These are phyloP conservation scores for Juglanconis oblonga DNA, from an alignment of 2,329 filamentous ascomycete species.

Conservation along the genomic window DNA sequence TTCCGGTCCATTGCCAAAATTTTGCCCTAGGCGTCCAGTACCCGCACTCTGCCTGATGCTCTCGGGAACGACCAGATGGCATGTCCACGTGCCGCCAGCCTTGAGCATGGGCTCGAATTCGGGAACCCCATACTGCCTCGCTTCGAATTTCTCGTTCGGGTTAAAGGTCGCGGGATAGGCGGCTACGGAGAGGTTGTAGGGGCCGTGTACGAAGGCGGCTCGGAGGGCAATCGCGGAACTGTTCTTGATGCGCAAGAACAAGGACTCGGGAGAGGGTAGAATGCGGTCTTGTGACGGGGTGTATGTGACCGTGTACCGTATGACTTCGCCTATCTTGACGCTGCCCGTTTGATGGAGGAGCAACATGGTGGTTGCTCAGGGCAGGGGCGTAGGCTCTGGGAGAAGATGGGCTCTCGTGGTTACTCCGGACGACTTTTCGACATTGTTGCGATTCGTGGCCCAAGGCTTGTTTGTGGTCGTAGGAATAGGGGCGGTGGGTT, in stretches of 20 bases:
- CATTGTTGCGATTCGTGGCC: conserved; percentile 5
- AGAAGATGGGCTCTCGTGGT: not conserved
- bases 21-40: conserved; percentile 36
- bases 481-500: not conserved
- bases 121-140: conserved; percentile 71
- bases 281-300: conserved; percentile 86
- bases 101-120: conserved; percentile 97
- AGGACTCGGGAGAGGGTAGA: conserved; percentile 74
- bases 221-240: conserved; percentile 85
- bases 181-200: conserved; percentile 85
- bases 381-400: not conserved
- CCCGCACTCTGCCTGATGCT: conserved; percentile 66
- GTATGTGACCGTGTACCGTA: conserved; percentile 90
- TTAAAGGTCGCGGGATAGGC: conserved; percentile 82
- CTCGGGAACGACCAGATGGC: conserved; percentile 76
- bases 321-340: conserved; percentile 91
- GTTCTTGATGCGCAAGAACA: conserved; percentile 88
- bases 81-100: conserved; percentile 83
- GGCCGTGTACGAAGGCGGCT: conserved; percentile 93
- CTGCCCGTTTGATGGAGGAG: conserved; percentile 86
- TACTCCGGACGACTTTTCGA: not conserved
- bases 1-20: conserved; percentile 43
- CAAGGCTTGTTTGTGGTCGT: not conserved
- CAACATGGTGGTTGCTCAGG: conserved; percentile 61
- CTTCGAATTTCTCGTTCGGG: conserved; percentile 73